These are phyloP conservation scores for Vitis vinifera DNA, from an alignment of 164 flowering plant genomes.

Conservation along the genomic window DNA sequence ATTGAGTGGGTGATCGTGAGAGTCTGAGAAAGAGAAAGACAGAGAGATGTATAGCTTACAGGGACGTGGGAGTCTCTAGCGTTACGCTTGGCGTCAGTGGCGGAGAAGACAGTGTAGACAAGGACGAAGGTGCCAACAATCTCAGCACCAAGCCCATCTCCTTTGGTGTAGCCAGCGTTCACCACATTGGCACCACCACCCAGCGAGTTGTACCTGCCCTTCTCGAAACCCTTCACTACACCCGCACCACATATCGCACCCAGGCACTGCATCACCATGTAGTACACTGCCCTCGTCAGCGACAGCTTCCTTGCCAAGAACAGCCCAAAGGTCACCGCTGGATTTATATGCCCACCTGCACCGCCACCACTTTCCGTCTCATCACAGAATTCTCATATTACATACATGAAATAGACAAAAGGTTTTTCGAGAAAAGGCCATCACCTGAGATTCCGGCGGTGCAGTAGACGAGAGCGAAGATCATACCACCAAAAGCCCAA, in stretches of 20 bases:
- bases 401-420: no score
- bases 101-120: constrained; percentile 89
- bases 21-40: not conserved
- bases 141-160: constrained; percentile 83
- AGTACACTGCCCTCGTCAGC: constrained; percentile 68
- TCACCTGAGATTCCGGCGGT: constrained; percentile 83
- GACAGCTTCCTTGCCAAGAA: constrained; percentile 76
- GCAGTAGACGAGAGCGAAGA: constrained; percentile 85
- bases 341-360: constrained; percentile 83
- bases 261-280: constrained; percentile 82
- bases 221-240: constrained; percentile 70
- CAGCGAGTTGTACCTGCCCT: constrained; percentile 14
- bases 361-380: not conserved
- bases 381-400: not conserved
- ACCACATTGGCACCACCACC: constrained; percentile 79
- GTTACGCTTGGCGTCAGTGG: constrained; percentile 85
- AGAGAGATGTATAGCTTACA: constrained; percentile 32
- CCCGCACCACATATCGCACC: constrained; percentile 89
- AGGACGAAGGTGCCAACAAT: constrained; percentile 88
- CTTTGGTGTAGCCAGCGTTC: constrained; percentile 68
- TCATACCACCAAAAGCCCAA: constrained; percentile 84
- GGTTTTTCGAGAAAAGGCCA: not conserved
- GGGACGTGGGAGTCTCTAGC: constrained; percentile 95
- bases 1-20: not conserved
- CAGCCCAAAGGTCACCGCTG: constrained; percentile 85